Evolutionary conservation across 2,329 filamentous ascomycete species (phyloP).

Genomic region (Cytospora chrysosperma): DNA sequence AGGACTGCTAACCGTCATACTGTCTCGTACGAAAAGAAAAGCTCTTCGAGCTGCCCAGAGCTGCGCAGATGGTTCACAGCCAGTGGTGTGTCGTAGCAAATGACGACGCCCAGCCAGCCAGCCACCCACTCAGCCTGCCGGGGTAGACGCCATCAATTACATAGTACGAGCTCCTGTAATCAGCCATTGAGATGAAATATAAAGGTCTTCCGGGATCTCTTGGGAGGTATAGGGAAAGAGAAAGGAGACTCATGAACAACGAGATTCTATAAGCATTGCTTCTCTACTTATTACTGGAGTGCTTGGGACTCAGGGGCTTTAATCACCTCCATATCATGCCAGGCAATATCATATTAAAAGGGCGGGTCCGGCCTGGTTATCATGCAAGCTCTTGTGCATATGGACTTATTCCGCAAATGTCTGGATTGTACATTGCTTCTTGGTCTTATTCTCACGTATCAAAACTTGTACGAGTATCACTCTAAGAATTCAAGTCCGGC

Average conservation of each 20-base stretch:
- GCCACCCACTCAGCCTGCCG: not conserved
- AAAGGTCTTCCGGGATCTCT: not conserved
- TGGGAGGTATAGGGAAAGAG: not conserved
- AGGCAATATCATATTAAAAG: conserved; percentile 10
- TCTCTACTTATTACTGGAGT: not conserved
- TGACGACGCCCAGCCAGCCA: not conserved
- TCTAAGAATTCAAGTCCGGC: not conserved
- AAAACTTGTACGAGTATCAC: not conserved
- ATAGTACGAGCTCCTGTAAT: not conserved
- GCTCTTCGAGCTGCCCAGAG: no score
- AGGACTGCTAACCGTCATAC: no score
- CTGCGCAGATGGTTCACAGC: no score
- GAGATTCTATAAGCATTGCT: not conserved
- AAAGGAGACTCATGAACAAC: not conserved
- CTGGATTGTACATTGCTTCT: not conserved
- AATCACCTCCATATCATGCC: not conserved
- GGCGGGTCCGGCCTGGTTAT: conserved; percentile 3
- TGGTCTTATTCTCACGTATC: not conserved
- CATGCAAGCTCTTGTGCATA: not conserved
- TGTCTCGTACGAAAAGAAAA: no score
- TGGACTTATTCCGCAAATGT: not conserved
- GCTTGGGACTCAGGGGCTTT: not conserved
- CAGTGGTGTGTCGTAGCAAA: not conserved
- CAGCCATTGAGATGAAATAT: not conserved
- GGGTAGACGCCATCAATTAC: not conserved